Evolutionary conservation across 1,284 basidiomycete species (phyloP), one percentile per base, ranked within the genome.

Genomic region (Ceratobasidium sp.): DNA sequence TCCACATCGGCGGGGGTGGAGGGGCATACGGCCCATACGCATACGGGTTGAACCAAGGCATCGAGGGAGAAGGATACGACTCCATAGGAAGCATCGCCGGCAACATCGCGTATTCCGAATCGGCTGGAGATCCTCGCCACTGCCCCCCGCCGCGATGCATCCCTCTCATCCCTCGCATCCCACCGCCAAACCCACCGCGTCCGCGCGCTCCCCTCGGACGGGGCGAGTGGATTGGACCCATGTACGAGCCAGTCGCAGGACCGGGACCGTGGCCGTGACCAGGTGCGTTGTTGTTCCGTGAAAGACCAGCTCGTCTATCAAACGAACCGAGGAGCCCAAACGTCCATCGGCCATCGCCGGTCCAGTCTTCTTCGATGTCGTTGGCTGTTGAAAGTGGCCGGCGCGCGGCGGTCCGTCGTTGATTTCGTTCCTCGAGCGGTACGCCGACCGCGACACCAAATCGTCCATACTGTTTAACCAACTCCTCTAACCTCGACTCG

Each of bases 311-410:
- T 26, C 70, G 57, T 5, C 26, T 38, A 33, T 74, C 46, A 48
- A 74, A 74, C 28, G 59, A 50, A 44, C 70, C 73, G 20, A 66
- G 15, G 48, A 57, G 10, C 7, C 73, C 73, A 75, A 75, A 75
- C 50, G 26, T 66, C 57, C 50, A 75, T 52, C 73, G 46, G 33
- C 73, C 62, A 38, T 66, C 62, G 17, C 61, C 61, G 46, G 46
- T 33, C 71, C 71, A 75, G 61, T 65, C 71, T 20, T 75, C 71
- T 54, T 75, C 71, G 12, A 75, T 40, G 59, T 75, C 71, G 50
- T 75, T 50, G 23, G 33, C 26, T 33, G 71, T 75, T 3, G 71
- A 17, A 6, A 56, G 15, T 48, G 71, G 61, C 15, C 71, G 48
- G 20, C 61, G 61, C 1, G 71, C 71, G 50, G 71, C 61, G 13